Conservation (phyloP, 805 yeast genomes). For the Candida ortonii region DNA sequence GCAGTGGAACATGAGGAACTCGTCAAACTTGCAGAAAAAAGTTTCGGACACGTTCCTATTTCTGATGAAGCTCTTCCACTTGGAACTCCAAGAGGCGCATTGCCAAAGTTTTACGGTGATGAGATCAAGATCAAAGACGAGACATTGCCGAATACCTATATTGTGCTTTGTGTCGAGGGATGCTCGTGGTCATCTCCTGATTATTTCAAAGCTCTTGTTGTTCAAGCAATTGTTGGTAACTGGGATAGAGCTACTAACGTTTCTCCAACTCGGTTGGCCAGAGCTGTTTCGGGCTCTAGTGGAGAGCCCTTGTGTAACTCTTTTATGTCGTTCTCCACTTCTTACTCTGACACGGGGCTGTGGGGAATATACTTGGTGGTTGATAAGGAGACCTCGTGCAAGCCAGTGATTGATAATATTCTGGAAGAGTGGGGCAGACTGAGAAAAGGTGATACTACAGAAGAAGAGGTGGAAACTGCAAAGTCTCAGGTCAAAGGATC, state of each 20-base stretch:
- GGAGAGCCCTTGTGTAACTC: constrained; percentile 80
- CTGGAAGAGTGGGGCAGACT: constrained; percentile 87
- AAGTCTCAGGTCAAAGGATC: constrained; percentile 95
- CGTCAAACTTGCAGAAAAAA: constrained; percentile 69
- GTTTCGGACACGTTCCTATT: constrained; percentile 67
- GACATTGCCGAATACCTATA: constrained; percentile 82
- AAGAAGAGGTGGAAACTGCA: constrained; percentile 87
- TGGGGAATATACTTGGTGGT: constrained; percentile 96
- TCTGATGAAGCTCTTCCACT: constrained; percentile 59
- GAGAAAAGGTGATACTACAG: constrained; percentile 70
- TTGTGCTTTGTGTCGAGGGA: constrained; percentile 96
- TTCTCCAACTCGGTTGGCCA: constrained; percentile 82
- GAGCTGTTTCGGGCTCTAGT: constrained; percentile 45
- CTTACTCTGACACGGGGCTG: constrained; percentile 94
- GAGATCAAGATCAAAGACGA: constrained; percentile 83
- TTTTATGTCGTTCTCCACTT: constrained; percentile 94
- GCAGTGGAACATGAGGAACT: constrained; percentile 85
- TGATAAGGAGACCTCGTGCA: constrained; percentile 67
- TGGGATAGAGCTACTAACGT: constrained; percentile 94
- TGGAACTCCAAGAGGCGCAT: constrained; percentile 68
- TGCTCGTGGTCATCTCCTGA: constrained; percentile 96
- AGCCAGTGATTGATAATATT: constrained; percentile 68
- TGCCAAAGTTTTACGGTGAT: constrained; percentile 81
- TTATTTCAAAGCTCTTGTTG: constrained; percentile 90
- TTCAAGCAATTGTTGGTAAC: constrained; percentile 94